These are phyloP conservation scores for Picocystis sp. DNA, from an alignment of 163 green algal genomes.

Conservation along the genomic window DNA sequence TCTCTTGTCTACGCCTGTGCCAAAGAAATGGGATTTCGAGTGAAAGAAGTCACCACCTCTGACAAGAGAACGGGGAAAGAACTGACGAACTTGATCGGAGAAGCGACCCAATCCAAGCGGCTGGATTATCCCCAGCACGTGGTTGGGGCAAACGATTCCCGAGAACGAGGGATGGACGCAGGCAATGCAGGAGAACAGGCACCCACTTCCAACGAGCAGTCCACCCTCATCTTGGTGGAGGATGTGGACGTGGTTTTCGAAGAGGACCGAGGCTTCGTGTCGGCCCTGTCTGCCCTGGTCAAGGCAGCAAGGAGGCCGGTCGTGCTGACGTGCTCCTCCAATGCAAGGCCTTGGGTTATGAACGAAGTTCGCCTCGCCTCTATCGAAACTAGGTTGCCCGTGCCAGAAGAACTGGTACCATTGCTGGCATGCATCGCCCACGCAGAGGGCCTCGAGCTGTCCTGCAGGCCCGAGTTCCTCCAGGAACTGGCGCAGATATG, in stretches of 20 bases:
- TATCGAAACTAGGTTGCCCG: too few species aligned
- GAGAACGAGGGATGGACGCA: not conserved
- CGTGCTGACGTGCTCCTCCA: slow-evolving; percentile 17
- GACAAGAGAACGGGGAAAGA: slow-evolving; percentile 24
- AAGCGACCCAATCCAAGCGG: slow-evolving; percentile 28
- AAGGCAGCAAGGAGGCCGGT: slow-evolving; percentile 30
- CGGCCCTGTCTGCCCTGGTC: slow-evolving; percentile 24
- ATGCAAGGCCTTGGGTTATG: too few species aligned
- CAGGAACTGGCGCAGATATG: too few species aligned
- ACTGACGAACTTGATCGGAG: slow-evolving; percentile 25
- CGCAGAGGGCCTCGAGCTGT: too few species aligned
- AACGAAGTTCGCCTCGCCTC: too few species aligned
- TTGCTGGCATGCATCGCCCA: too few species aligned
- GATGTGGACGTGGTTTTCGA: slow-evolving; percentile 33
- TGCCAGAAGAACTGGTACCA: too few species aligned
- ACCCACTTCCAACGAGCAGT: not conserved
- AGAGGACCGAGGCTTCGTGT: slow-evolving; percentile 30
- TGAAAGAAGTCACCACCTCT: slow-evolving; percentile 35
- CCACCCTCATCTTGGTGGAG: slow-evolving; percentile 40
- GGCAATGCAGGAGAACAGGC: not conserved
- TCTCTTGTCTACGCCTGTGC: slow-evolving; percentile 28
- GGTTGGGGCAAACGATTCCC: not conserved
- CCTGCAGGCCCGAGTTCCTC: too few species aligned
- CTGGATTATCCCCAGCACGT: slow-evolving; percentile 1
- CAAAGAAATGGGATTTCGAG: slow-evolving; percentile 32